Base-by-base conservation (phyloP, 2,329 filamentous ascomycete genomes). In the Calonectria leucothoes region DNA sequence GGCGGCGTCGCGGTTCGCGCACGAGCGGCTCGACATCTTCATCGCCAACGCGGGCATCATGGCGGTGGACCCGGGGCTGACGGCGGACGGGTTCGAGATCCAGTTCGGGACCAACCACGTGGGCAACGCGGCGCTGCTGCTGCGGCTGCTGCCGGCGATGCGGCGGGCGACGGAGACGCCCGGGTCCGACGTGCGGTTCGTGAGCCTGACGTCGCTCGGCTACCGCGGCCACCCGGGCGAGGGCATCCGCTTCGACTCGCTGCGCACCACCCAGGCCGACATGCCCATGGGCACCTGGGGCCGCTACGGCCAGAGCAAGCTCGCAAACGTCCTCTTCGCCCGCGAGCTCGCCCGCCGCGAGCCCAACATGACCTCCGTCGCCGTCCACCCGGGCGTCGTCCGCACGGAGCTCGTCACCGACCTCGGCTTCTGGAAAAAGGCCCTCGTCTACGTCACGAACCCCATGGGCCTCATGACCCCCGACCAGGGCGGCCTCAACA, bases 261-360 rank as follows among this genome's bases (percentile, higher is more conserved):
- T 85, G 66, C 74, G 75, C 8, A 81, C 78, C 0, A 78, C 76
- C 48, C 78, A 82, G 48, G 75, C 77, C 31, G 61, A 75, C 20
- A 74, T 85, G 29, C 72, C 73, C 0, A 71, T 79, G 6, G 85
- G 83, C 39, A 84, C 85, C 5, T 88, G 85, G 83, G 79, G 82
- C 3, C 86, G 87, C 2, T 91, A 90, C 75, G 86, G 83, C 11
- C 85, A 87, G n/a, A 87, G 86, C 72, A 90, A 90, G 77, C 83
- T 87, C 0, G 88, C 87, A 3, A 89, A 88, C 66, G 84, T 89
- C 33, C 78, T 88, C 6, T 86, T 87, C 59, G 86, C 87, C 3
- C 77, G 83, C 0, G 86, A 88, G 74, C 75, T 90, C 6, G 86
- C 86, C 4, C 83, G 85, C 8, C 84, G 85, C 1, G 83, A 86